These are phyloP conservation scores for Tillandsia leiboldiana DNA, from an alignment of 176 grass and related monocot species.

Conservation along the genomic window DNA sequence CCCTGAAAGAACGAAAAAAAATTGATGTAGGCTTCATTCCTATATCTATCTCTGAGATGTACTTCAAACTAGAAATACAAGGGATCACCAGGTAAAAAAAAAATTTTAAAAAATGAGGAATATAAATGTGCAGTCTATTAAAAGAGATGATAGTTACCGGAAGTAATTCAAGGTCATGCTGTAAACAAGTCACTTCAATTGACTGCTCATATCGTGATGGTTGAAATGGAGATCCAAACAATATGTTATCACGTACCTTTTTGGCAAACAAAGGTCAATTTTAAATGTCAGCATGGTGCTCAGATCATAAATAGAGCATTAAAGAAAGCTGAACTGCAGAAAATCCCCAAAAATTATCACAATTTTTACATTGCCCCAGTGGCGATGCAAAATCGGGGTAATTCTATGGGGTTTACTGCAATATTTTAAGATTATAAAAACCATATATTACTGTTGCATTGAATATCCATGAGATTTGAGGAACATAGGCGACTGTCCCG, in stretches of 20 bases:
- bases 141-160: constrained; percentile 45
- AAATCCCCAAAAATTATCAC: no score
- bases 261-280: constrained; percentile 7
- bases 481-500: constrained; percentile 91
- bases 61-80: neutral
- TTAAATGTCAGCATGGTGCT: neutral
- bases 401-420: no score
- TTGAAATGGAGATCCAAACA: constrained; percentile 91
- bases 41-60: no score
- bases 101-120: neutral
- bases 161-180: constrained; percentile 76
- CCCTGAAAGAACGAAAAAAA: constrained; percentile 44
- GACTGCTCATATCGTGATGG: constrained; percentile 52
- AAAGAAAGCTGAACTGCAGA: no score
- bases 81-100: neutral
- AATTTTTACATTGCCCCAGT: no score
- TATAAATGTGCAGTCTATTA: neutral
- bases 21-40: constrained; percentile 13
- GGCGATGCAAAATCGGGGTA: no score
- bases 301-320: neutral
- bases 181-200: constrained; percentile 71
- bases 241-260: constrained; percentile 94
- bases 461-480: constrained; percentile 99
- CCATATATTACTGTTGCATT: constrained; percentile 76
- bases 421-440: constrained; percentile 5